These are phyloP conservation scores for Tulasnella sp. DNA, from an alignment of 768 basidiomycete genomes.

Conservation along the genomic window DNA sequence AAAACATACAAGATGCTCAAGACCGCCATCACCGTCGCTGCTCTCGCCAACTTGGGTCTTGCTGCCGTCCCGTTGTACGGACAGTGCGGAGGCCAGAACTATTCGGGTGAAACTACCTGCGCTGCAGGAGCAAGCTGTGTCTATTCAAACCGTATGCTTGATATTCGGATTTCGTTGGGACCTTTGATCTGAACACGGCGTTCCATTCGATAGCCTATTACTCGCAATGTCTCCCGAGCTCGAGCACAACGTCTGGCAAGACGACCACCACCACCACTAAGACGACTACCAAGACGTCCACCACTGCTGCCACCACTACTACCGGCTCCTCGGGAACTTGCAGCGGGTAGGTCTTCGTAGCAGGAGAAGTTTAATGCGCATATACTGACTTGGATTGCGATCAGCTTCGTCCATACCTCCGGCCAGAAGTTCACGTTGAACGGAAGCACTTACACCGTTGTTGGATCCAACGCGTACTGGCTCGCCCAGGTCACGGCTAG, in stretches of 20 bases:
- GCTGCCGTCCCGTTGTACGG: not conserved
- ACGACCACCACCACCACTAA: not conserved
- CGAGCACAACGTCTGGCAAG: too few relatives aligned
- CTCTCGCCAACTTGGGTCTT: not conserved
- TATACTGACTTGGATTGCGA: slow-evolving; percentile 13
- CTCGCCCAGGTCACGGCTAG: slow-evolving; percentile 40
- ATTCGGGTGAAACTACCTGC: not conserved
- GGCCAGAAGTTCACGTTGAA: slow-evolving; percentile 43
- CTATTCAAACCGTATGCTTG: not conserved
- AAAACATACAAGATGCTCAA: not conserved
- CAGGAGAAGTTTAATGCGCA: not conserved
- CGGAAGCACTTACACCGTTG: slow-evolving; percentile 23
- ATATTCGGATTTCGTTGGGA: not conserved
- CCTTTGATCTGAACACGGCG: not conserved
- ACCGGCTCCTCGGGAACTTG: not conserved
- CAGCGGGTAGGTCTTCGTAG: not conserved
- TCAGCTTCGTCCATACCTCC: slow-evolving; percentile 33
- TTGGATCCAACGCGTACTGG: slow-evolving; percentile 46
- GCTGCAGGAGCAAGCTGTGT: not conserved
- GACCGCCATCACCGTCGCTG: not conserved
- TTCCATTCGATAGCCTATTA: not conserved
- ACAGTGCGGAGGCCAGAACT: not conserved
- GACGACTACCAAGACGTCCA: not conserved
- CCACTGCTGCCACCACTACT: not conserved
- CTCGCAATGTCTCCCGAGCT: slow-evolving; percentile 1